These are phyloP conservation scores for Colletotrichum acutatum DNA, from an alignment of 2,329 filamentous ascomycete genomes.

Conservation along the genomic window DNA sequence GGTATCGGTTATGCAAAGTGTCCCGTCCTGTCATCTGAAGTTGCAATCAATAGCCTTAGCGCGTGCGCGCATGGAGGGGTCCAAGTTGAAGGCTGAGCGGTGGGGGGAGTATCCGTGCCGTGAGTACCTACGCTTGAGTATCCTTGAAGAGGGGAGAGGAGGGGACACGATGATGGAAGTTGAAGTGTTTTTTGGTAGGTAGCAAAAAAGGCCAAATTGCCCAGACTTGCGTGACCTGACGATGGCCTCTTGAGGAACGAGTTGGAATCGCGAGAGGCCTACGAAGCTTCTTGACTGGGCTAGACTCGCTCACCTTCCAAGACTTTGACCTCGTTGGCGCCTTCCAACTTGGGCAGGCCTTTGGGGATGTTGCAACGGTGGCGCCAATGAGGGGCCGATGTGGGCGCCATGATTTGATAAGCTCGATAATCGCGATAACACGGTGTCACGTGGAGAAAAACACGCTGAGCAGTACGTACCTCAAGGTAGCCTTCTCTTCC, in stretches of 20 bases:
- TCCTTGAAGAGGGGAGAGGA: neutral
- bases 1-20: constrained; percentile 25
- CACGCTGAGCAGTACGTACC: neutral
- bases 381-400: constrained; percentile 22
- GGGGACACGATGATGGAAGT: neutral
- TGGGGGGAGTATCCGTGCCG: no score
- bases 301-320: constrained; percentile 21
- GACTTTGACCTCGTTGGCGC: constrained; percentile 28
- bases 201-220: neutral
- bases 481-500: no score
- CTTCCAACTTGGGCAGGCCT: constrained; percentile 33
- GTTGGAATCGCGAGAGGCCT: neutral
- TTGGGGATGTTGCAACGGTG: constrained; percentile 26
- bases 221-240: neutral
- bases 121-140: no score
- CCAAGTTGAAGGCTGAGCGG: neutral
- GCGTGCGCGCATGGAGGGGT: constrained; percentile 3
- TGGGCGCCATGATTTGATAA: constrained; percentile 9
- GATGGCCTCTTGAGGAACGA: constrained; percentile 11
- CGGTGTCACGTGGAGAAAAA: constrained; percentile 16
- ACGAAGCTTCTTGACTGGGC: constrained; percentile 1
- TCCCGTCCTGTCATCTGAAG: constrained; percentile 33
- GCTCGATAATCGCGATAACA: neutral
- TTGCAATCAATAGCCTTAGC: constrained; percentile 25
- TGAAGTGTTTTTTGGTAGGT: neutral